phyloP scores from a whole-genome alignment of 208 protist species.

The Leishmania lainsoni region DNA sequence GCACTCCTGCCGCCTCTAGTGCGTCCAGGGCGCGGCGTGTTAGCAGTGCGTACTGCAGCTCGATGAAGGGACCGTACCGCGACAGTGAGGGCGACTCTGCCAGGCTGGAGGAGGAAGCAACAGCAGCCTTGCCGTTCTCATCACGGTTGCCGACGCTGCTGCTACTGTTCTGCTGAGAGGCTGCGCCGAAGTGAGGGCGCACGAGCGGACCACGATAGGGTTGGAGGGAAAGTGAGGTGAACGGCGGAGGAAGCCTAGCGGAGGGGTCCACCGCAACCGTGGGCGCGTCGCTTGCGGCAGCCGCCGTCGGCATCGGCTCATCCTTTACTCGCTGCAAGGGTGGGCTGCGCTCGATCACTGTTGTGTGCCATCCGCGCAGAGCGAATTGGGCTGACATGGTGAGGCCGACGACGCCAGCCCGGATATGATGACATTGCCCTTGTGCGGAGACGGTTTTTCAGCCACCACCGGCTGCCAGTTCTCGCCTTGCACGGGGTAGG shows the following conservation, averaged over 20 bases:
- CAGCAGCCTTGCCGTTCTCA: not conserved
- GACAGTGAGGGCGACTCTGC: constrained; percentile 6
- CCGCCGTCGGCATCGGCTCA: constrained; percentile 9
- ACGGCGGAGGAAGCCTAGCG: not conserved
- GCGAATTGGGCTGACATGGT: constrained; percentile 68
- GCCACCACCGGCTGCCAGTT: constrained; percentile 84
- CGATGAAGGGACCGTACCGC: constrained; percentile 42
- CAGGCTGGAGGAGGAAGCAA: not conserved
- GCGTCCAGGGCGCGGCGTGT: constrained; percentile 80
- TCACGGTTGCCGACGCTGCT: constrained; percentile 3
- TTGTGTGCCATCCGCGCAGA: constrained; percentile 86
- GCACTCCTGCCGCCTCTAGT: constrained; percentile 72
- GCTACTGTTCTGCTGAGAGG: not conserved
- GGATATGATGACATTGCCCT: constrained; percentile 85
- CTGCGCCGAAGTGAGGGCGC: constrained; percentile 27
- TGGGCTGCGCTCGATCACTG: constrained; percentile 69
- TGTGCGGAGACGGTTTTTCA: constrained; percentile 68
- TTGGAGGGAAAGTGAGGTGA: not conserved
- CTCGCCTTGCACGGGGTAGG: constrained; percentile 77
- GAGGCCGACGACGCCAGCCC: constrained; percentile 87
- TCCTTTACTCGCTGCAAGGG: constrained; percentile 28
- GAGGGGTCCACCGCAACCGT: not conserved
- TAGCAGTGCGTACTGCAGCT: constrained; percentile 78
- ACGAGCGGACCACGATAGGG: constrained; percentile 24
- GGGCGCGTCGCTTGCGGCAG: constrained; percentile 2